A percentile compares a stretch with the other conserved stretches of the same genome.
phyloP scores from a whole-genome alignment of 2,329 filamentous ascomycete species.

The Cytospora piceicola region DNA sequence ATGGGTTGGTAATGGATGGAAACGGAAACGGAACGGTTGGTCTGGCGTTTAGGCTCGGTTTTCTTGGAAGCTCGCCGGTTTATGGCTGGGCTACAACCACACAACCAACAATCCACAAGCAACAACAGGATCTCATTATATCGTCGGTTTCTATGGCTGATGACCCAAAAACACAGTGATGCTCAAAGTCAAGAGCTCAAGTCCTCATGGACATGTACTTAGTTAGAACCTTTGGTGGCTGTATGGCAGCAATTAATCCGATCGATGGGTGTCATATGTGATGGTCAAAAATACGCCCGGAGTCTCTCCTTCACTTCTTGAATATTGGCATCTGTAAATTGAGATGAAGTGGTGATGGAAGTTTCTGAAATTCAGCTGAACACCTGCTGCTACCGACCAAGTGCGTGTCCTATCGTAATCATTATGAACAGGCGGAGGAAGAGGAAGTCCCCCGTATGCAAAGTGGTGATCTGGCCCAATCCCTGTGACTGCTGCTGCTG shows the following conservation, averaged over 20 bases:
- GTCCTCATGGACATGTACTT: neutral
- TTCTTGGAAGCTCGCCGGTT: neutral
- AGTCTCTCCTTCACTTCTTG: neutral
- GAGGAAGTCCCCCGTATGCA: neutral
- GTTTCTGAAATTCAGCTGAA: neutral
- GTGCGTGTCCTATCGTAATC: conserved; percentile 2
- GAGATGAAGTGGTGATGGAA: neutral
- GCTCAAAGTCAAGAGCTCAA: neutral
- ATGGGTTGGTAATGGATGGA: neutral
- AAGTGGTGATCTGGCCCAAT: conserved; percentile 9
- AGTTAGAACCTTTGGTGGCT: neutral
- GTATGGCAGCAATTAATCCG: neutral
- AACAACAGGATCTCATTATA: neutral
- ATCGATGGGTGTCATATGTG: conserved; percentile 2
- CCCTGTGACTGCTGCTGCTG: conserved; percentile 14
- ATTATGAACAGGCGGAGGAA: neutral
- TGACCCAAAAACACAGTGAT: conserved; percentile 12
- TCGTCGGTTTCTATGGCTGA: neutral
- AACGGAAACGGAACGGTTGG: conserved; percentile 1
- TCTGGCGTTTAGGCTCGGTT: conserved; percentile 1
- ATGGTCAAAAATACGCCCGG: neutral
- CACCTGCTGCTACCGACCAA: conserved; percentile 1
- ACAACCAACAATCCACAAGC: neutral
- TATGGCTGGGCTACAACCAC: neutral
- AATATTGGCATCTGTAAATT: neutral